Evolutionary conservation across 2,329 filamentous ascomycete genomes (phyloP).

Genomic region (Phyllosticta citrichinensis): DNA sequence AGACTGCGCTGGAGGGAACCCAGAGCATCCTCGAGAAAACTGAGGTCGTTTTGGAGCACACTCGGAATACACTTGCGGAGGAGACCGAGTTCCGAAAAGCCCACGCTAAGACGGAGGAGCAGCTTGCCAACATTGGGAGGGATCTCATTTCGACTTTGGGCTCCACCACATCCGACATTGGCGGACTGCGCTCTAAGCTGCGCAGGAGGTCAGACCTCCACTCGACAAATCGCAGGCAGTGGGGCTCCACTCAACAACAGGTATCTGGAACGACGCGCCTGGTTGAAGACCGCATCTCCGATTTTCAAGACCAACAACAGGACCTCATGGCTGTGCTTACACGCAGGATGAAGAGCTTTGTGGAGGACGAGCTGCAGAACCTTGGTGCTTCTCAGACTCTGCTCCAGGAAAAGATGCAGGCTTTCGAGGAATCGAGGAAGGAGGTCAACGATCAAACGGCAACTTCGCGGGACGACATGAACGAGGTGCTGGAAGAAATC

Average conservation of each 20-base stretch:
- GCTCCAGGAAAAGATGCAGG: slow-evolving; percentile 56
- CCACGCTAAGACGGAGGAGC: slow-evolving; percentile 73
- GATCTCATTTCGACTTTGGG: slow-evolving; percentile 69
- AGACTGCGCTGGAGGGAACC: slow-evolving; percentile 62
- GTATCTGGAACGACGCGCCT: slow-evolving; percentile 67
- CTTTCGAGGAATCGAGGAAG: slow-evolving; percentile 57
- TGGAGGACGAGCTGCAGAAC: slow-evolving; percentile 62
- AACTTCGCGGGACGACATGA: slow-evolving; percentile 73
- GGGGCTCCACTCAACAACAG: slow-evolving; percentile 65
- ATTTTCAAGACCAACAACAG: slow-evolving; percentile 64
- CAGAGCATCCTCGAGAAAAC: slow-evolving; percentile 77
- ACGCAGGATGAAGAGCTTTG: slow-evolving; percentile 64
- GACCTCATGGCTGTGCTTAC: slow-evolving; percentile 59
- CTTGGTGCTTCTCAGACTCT: slow-evolving; percentile 60
- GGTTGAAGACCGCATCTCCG: slow-evolving; percentile 64
- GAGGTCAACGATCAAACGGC: slow-evolving; percentile 59
- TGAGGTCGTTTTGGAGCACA: slow-evolving; percentile 70
- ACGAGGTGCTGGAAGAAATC: slow-evolving; percentile 83
- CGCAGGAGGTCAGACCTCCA: slow-evolving; percentile 78
- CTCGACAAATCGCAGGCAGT: slow-evolving; percentile 64
- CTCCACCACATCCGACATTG: slow-evolving; percentile 69
- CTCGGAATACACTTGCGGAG: slow-evolving; percentile 64
- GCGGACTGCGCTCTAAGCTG: slow-evolving; percentile 76
- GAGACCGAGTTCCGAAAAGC: slow-evolving; percentile 73
- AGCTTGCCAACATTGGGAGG: slow-evolving; percentile 62